phyloP scores from a whole-genome alignment of 1,284 basidiomycete species.

The Afroboletus lepidellus region DNA sequence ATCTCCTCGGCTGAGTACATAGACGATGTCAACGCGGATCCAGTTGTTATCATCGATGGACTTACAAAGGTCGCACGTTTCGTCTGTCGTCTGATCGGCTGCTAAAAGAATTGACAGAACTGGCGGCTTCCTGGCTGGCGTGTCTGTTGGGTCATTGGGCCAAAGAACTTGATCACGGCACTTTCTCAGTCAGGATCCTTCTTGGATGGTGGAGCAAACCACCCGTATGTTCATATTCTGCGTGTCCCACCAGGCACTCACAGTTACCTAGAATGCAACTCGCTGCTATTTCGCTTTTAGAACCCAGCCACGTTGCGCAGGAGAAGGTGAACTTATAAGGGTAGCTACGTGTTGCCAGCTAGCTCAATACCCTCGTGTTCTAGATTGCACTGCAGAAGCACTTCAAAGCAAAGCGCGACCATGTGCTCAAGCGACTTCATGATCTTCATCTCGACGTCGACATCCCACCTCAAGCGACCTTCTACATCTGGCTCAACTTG shows the following conservation, averaged over 20 bases:
- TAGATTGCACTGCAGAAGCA: conserved; percentile 79
- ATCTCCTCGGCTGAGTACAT: conserved; percentile 83
- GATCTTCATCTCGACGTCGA: conserved; percentile 75
- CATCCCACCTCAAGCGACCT: conserved; percentile 75
- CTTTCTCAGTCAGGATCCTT: conserved; percentile 86
- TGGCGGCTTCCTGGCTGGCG: conserved; percentile 93
- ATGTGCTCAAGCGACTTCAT: conserved; percentile 81
- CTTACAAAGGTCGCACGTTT: conserved; percentile 72
- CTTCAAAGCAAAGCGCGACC: conserved; percentile 89
- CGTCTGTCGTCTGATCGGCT: background rate
- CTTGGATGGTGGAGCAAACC: conserved; percentile 86
- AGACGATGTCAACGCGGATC: conserved; percentile 81
- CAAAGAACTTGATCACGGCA: conserved; percentile 84
- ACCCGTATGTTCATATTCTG: conserved; percentile 57
- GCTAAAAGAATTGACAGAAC: conserved; percentile 47
- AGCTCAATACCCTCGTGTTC: conserved; percentile 3
- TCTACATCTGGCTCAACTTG: conserved; percentile 91
- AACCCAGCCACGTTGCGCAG: conserved; percentile 62
- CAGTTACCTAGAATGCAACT: conserved; percentile 64
- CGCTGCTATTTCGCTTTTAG: conserved; percentile 79
- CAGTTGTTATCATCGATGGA: conserved; percentile 86
- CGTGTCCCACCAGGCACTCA: background rate
- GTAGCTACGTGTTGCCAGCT: background rate
- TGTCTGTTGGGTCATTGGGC: conserved; percentile 94
- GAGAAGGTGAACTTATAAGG: conserved; percentile 56